Evolutionary conservation across 179 eudicot genomes (phyloP).

Genomic region (Spinacia oleracea): DNA sequence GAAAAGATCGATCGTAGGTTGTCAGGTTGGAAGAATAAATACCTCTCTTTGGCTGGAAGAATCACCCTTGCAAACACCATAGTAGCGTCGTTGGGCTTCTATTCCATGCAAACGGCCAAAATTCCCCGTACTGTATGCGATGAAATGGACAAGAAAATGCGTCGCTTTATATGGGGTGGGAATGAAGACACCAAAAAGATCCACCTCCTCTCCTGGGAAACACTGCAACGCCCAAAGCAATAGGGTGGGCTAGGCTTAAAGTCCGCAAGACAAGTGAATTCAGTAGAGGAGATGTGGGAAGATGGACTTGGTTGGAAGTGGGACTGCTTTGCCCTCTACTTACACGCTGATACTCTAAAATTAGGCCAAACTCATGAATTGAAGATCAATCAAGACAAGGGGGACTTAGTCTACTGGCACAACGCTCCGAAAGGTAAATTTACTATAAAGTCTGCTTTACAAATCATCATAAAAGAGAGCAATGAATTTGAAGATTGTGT

Average conservation of each 20-base stretch:
- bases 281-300: background rate
- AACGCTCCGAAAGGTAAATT: background rate
- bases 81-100: background rate
- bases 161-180: background rate
- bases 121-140: background rate
- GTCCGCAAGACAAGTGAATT: background rate
- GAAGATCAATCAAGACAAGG: background rate
- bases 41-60: background rate
- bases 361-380: background rate
- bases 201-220: background rate
- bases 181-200: background rate
- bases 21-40: background rate
- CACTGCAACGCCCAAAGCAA: background rate
- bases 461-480: background rate
- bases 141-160: background rate
- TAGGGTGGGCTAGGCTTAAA: too few relatives aligned
- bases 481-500: background rate
- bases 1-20: background rate
- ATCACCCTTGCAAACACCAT: background rate
- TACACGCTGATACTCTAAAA: too few relatives aligned
- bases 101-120: background rate
- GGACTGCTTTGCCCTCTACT: background rate
- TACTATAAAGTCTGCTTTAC: background rate
- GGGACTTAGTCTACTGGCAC: background rate
- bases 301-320: background rate